Base-by-base conservation (phyloP, 495 filamentous ascomycete species). In the Talaromyces liani region DNA sequence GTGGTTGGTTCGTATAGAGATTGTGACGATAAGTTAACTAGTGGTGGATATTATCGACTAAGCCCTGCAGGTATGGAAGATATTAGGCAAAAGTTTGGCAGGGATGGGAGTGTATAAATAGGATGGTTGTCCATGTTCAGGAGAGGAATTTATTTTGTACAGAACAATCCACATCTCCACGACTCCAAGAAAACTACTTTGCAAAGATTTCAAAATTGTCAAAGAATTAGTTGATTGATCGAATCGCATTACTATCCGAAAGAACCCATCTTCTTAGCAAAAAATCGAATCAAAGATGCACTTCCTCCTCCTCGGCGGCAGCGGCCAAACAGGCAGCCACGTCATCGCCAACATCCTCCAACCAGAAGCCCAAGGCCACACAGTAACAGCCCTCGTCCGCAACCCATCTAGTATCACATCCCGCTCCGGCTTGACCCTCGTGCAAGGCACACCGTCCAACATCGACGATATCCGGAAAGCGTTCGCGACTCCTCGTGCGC, bases 281-380 rank as follows among this genome's bases (percentile, higher is more conserved):
- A 24, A 27, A 56, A 25, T 25, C 60, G 31, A 45, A 41, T 31
- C 2, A 62, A 72, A 51, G 31, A 81, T 79, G 77, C 77, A 70
- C 36, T 65, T 79, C 65, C 71, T 81, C 56, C 60, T 80, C 65
- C 62, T 77, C 62, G 79, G 79, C 25, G 79, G 72, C 60, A 79
- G 61, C 61, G 77, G 79, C 62, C 72, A 74, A 58, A 81, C 75
- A 53, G 79, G 79, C 63, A 65, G 69, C 51, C 68, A 79, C 45
- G 73, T 74, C 51, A 68, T 80, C 56, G 67, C 74, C 60, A 71
- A 77, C n/a, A 29, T 62, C 9, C 3, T 62, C 6, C 24, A 34
- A 33, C 24, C 24, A 51, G 29, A 53, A 61, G 47, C 71, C n/a
- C 70, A 71, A 45, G 68, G 68, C 66, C 73, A 79, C 65, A 73